Percentiles rank a stretch among this genome's conserved stretches.
Conservation (phyloP, 2,329 filamentous ascomycete species). For the Thelonectria discophora region DNA sequence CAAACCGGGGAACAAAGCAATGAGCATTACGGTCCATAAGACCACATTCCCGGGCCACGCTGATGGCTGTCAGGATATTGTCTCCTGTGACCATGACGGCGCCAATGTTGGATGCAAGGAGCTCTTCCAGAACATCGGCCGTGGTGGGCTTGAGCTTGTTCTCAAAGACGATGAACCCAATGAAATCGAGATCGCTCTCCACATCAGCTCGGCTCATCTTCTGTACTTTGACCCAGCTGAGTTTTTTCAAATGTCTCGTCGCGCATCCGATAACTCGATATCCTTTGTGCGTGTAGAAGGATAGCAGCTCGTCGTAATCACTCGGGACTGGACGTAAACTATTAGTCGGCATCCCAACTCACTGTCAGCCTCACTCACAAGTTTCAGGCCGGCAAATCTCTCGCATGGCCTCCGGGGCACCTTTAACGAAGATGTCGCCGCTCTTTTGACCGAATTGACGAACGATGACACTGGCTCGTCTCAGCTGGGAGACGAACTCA, state of each 20-base stretch:
- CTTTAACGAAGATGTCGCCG: constrained; percentile 92
- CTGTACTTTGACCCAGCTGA: constrained; percentile 94
- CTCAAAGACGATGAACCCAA: constrained; percentile 98
- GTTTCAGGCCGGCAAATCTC: constrained; percentile 88
- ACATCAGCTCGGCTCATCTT: constrained; percentile 90
- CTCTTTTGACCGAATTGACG: constrained; percentile 86
- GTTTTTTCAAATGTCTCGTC: constrained; percentile 83
- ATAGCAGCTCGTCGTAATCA: constrained; percentile 89
- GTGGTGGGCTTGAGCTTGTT: constrained; percentile 96
- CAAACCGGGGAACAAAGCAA: constrained; percentile 92
- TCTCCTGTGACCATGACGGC: constrained; percentile 98
- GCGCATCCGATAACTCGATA: constrained; percentile 97
- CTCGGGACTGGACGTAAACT: constrained; percentile 66
- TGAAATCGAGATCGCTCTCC: constrained; percentile 84
- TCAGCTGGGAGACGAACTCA: constrained; percentile 92
- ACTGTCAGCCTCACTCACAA: constrained; percentile 60
- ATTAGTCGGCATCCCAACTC: constrained; percentile 24
- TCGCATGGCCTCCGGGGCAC: constrained; percentile 94
- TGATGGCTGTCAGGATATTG: constrained; percentile 96
- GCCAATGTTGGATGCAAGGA: constrained; percentile 83
- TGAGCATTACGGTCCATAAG: constrained; percentile 83
- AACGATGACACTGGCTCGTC: constrained; percentile 92
- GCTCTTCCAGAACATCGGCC: constrained; percentile 80
- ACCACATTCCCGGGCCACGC: constrained; percentile 89
- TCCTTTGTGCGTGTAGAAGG: constrained; percentile 92